Evolutionary conservation across 2,329 filamentous ascomycete species (phyloP), one percentile per base, ranked within the genome.

Genomic region (Nectriaceae sp.): DNA sequence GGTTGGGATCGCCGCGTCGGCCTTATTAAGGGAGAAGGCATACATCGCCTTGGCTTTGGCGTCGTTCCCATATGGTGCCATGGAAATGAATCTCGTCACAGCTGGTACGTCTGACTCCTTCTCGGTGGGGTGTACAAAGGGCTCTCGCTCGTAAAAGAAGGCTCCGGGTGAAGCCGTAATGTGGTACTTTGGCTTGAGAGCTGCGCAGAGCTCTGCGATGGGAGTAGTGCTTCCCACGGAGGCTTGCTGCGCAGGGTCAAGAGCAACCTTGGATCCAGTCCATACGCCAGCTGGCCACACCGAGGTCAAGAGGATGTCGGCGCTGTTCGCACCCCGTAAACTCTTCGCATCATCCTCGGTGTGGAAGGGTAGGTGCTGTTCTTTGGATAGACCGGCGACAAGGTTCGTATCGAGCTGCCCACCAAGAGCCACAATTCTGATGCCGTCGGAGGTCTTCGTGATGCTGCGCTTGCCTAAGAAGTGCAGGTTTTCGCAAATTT

Each of bases 151-250:
- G 66, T 87, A 97, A 70, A 89, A 93, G 60, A 85, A 85, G 5
- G 77, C 71, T 8, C 66, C 68, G 1, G 83, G 78, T 0, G 89
- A 89, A 3, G 82, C 76, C 2, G 89, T 84, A 62, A 97, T 85
- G 68, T 97, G 92, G 64, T 99, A 99, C 21, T 89, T 85, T n/a
- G 94, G 94, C 66, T 91, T 94, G 18, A 99, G 71, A 1, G 83
- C 72, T 3, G 85, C 78, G 62, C 88, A 93, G 11, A 99, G 77
- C 50, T 95, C 88, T 5, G 91, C 84, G 36, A 97, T 75, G 46
- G 85, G 83, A 44, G 84, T 78, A n/a, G 82, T 82, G 47, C 80
- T 77, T 19, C 73, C 59, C 1, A 84, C 74, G 4, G 77, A 69
- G 2, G 71, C 68, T n/a, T 74, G 67, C 4, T 76, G 74, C 11